Evolutionary conservation across 2,329 filamentous ascomycete genomes (phyloP).

Genomic region (Stagonosporopsis tanaceti): DNA sequence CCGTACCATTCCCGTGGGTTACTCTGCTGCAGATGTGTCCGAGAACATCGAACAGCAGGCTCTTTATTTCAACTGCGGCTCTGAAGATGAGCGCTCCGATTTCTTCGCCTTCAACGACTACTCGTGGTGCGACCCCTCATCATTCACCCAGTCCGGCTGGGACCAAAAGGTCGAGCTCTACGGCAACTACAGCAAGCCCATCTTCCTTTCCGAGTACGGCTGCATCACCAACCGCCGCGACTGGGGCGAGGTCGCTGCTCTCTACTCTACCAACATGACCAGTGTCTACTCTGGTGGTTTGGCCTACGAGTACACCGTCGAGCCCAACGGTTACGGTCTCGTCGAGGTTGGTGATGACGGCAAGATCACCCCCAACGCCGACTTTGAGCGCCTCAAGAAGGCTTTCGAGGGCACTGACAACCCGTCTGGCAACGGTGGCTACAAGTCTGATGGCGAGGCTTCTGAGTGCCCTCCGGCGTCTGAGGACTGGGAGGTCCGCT

Average conservation of each 20-base stretch:
- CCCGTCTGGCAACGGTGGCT: constrained; percentile 65
- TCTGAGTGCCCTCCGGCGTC: constrained; percentile 63
- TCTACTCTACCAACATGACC: constrained; percentile 87
- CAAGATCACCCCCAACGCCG: constrained; percentile 65
- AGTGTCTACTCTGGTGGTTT: constrained; percentile 92
- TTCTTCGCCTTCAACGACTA: constrained; percentile 93
- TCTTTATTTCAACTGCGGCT: constrained; percentile 91
- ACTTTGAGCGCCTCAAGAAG: constrained; percentile 67
- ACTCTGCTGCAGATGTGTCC: constrained; percentile 85
- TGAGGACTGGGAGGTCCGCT: constrained; percentile 63
- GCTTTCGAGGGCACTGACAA: constrained; percentile 60
- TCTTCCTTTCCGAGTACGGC: constrained; percentile 95
- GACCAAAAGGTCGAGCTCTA: constrained; percentile 57
- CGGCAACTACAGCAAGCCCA: constrained; percentile 47
- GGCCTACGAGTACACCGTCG: constrained; percentile 88
- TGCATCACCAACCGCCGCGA: constrained; percentile 83
- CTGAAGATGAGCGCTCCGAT: constrained; percentile 83
- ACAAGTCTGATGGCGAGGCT: constrained; percentile 61
- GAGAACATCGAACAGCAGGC: constrained; percentile 87
- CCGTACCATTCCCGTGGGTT: constrained; percentile 77
- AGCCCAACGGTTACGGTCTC: constrained; percentile 74
- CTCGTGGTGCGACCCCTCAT: constrained; percentile 70
- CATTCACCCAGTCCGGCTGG: constrained; percentile 79
- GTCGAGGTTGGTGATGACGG: constrained; percentile 67
- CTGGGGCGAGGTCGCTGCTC: constrained; percentile 78